Conservation (phyloP, 1,284 basidiomycete species). For the Stereum hirsutum region DNA sequence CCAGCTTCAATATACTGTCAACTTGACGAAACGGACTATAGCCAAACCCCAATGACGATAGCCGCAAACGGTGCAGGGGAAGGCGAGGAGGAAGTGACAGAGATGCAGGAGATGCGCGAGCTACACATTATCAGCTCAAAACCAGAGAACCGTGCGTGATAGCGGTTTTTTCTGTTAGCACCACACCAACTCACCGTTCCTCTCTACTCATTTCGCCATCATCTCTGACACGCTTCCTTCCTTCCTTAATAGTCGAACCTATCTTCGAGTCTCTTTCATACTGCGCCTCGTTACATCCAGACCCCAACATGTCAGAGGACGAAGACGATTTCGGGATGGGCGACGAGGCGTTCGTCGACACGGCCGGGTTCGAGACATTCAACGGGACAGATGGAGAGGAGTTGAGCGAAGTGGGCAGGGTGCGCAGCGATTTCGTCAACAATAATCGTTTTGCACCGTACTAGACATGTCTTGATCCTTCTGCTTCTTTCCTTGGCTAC, state of each 20-base stretch:
- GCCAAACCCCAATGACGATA: too few species aligned
- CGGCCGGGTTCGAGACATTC: conserved; percentile 47
- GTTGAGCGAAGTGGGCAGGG: conserved; percentile 81
- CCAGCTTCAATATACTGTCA: conserved; percentile 89
- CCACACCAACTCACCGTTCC: too few species aligned
- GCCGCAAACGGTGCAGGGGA: conserved; percentile 19
- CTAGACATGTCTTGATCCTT: conserved; percentile 38
- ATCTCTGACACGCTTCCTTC: conserved; percentile 2
- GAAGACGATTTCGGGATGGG: conserved; percentile 44
- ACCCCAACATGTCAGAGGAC: conserved; percentile 43
- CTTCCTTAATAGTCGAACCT: conserved; percentile 53
- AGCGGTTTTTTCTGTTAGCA: conserved; percentile 9
- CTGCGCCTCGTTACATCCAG: conserved; percentile 89
- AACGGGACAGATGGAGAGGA: conserved; percentile 55
- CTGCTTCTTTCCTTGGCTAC: conserved; percentile 5
- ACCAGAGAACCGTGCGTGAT: conserved; percentile 45
- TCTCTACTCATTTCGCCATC: too few species aligned
- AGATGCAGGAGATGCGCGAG: conserved; percentile 59
- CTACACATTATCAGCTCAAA: conserved; percentile 63
- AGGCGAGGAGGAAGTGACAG: conserved; percentile 36
- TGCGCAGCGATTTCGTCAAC: conserved; percentile 85
- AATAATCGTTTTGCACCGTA: conserved; percentile 80
- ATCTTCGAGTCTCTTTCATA: conserved; percentile 85
- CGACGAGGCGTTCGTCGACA: conserved; percentile 54
- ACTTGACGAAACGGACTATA: conserved; percentile 66